Evolutionary conservation across 176 grass and related monocot genomes (phyloP), one percentile per base, ranked within the genome.

Genomic region (Carex littledalei): DNA sequence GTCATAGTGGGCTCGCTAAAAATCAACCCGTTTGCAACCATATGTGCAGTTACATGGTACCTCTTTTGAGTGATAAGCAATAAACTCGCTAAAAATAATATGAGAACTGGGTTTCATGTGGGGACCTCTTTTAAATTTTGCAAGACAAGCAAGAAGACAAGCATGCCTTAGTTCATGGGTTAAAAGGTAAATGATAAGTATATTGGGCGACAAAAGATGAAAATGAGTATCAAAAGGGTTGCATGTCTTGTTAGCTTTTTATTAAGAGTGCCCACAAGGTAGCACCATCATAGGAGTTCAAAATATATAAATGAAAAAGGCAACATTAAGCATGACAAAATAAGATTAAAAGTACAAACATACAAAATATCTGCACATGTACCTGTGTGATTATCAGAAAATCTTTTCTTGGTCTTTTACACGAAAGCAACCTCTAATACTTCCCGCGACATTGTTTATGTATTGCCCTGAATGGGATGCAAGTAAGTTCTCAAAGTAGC

Each of bases 151-250:
- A 20, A 82, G 35, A 82, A 57, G 79, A 82, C 79, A 82, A 66
- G 58, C 55, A 82, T 82, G 59, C 58, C 80, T 82, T 67, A 82
- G 80, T 82, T 82, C 29, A 82, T 82, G 80, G 80, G 80, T 67
- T 82, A 82, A 82, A 82, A 82, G 80, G 59, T 82, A 64, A 82
- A 66, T 29, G 61, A 66, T 31, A 31, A 1, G 15, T 67, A 39
- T 82, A 64, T 82, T 82, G 37, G 39, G 80, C 34, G 58, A 67
- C 80, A 82, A 82, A 82, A 82, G 13, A 76, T 29, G 47, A 45
- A 76, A 76, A 22, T 64, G 60, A 29, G 61, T 24, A 61, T 66
- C 63, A 82, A 82, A 82, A 64, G 80, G 58, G 80, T 82, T 82
- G 17, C 80, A 82, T 82, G 80, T 67, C 80, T 82, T 82, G 80